Conservation (phyloP, 371 early-diverging fungal species). For the Apophysomyces elegans region DNA sequence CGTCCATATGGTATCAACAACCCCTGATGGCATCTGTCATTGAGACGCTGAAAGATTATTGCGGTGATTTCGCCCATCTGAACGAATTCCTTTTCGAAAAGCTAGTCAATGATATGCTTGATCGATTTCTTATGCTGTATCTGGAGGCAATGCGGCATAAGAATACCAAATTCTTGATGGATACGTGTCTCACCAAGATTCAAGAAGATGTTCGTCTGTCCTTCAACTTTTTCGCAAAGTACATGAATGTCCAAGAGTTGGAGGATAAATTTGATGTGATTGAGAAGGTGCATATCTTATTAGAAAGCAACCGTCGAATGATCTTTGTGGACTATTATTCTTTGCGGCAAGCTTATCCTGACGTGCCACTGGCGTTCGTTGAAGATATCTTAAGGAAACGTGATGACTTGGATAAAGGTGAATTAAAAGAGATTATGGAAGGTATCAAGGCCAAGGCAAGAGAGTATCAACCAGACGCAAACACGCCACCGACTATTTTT, state of each 20-base stretch:
- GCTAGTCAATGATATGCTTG: constrained; percentile 83
- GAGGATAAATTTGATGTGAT: constrained; percentile 76
- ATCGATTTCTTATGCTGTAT: constrained; percentile 80
- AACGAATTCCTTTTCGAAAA: constrained; percentile 86
- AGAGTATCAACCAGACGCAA: constrained; percentile 61
- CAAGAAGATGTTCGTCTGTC: constrained; percentile 63
- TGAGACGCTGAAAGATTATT: constrained; percentile 91
- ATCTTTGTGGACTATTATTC: constrained; percentile 80
- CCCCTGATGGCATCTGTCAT: constrained; percentile 82
- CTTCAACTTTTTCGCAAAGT: constrained; percentile 70
- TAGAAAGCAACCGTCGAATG: constrained; percentile 67
- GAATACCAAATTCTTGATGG: constrained; percentile 74
- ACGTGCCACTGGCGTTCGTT: constrained; percentile 78
- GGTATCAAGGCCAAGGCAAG: constrained; percentile 70
- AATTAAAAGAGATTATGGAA: constrained; percentile 81
- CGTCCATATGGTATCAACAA: constrained; percentile 88
- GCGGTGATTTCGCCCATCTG: constrained; percentile 82
- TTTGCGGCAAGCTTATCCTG: constrained; percentile 79
- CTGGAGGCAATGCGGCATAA: constrained; percentile 85
- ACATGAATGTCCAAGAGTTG: constrained; percentile 66
- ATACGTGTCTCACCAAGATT: constrained; percentile 65
- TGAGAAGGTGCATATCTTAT: constrained; percentile 70
- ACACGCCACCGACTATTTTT: constrained; percentile 55
- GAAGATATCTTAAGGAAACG: constrained; percentile 77
- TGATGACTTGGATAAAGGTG: constrained; percentile 78